A percentile compares a stretch with the other conserved stretches of the same genome.
These are phyloP conservation scores for Borovskyia barvae DNA, from an alignment of 208 protist species.

Conservation along the genomic window DNA sequence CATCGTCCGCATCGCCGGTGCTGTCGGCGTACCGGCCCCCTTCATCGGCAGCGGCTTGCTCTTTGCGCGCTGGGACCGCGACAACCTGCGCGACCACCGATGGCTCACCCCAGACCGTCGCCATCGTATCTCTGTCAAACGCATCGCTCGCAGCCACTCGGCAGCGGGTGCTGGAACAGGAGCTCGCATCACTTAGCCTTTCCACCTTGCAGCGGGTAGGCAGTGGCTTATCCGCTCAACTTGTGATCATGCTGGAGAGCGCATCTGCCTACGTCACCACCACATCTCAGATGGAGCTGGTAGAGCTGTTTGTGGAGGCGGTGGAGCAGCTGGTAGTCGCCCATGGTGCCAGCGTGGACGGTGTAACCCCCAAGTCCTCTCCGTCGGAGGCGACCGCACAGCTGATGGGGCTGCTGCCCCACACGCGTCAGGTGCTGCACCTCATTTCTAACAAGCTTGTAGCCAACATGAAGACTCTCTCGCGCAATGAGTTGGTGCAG, in stretches of 20 bases:
- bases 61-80: too few relatives aligned
- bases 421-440: slow-evolving; percentile 31
- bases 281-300: slow-evolving; percentile 49
- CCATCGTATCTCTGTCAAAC: background rate
- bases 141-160: background rate
- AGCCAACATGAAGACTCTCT: slow-evolving; percentile 27
- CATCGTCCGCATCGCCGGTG: too few relatives aligned
- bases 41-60: too few relatives aligned
- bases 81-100: too few relatives aligned
- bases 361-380: too few relatives aligned
- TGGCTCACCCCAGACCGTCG: too few relatives aligned
- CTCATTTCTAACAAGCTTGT: slow-evolving; percentile 60
- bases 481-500: slow-evolving; percentile 45
- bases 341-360: background rate
- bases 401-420: slow-evolving; percentile 39
- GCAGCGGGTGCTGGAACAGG: slow-evolving; percentile 18
- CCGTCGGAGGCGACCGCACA: background rate
- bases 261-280: slow-evolving; percentile 62
- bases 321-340: slow-evolving; percentile 25
- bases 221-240: slow-evolving; percentile 53
- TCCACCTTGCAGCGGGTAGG: slow-evolving; percentile 45
- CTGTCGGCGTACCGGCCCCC: too few relatives aligned
- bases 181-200: slow-evolving; percentile 46
- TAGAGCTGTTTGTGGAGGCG: slow-evolving; percentile 51
- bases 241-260: slow-evolving; percentile 46